A percentile compares a stretch with the other conserved stretches of the same genome.
phyloP scores from a whole-genome alignment of 306 rosid genomes.

The Cucurbita ficifolia region DNA sequence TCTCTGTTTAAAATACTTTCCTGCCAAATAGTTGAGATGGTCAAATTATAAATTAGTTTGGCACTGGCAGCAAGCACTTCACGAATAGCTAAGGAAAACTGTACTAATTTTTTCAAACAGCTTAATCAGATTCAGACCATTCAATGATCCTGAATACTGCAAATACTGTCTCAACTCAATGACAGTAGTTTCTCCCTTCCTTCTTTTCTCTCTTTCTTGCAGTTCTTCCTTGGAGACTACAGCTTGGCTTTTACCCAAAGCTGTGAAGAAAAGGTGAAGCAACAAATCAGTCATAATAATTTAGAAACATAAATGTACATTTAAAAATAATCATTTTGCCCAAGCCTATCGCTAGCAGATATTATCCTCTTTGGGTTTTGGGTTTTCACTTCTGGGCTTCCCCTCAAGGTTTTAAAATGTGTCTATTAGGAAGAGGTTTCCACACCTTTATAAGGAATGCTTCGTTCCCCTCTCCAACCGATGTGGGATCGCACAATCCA shows the following conservation, averaged over 20 bases:
- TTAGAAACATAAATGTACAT: not conserved
- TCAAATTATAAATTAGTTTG: not conserved
- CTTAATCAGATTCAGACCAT: conserved; percentile 36
- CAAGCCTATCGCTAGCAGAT: too few relatives aligned
- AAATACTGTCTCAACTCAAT: conserved; percentile 85
- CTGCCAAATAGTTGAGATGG: conserved; percentile 29
- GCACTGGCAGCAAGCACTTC: not conserved
- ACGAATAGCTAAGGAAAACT: not conserved
- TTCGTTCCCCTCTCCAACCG: too few relatives aligned
- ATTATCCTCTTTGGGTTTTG: too few relatives aligned
- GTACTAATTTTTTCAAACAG: not conserved
- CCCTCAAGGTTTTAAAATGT: too few relatives aligned
- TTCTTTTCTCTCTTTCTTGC: conserved; percentile 70
- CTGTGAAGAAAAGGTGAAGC: conserved; percentile 22
- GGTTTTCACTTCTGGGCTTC: too few relatives aligned
- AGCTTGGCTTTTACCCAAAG: conserved; percentile 76
- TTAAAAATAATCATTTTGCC: conserved; percentile 1
- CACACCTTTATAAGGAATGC: too few relatives aligned
- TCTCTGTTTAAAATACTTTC: conserved; percentile 62
- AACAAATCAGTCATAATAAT: not conserved
- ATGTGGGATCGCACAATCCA: too few relatives aligned
- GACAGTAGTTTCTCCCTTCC: conserved; percentile 61
- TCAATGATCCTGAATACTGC: conserved; percentile 61
- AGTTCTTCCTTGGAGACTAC: conserved; percentile 83
- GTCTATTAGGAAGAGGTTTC: too few relatives aligned